Evolutionary conservation across 495 filamentous ascomycete genomes (phyloP), one percentile per base, ranked within the genome.

Genomic region (Chaetomium fimeti): DNA sequence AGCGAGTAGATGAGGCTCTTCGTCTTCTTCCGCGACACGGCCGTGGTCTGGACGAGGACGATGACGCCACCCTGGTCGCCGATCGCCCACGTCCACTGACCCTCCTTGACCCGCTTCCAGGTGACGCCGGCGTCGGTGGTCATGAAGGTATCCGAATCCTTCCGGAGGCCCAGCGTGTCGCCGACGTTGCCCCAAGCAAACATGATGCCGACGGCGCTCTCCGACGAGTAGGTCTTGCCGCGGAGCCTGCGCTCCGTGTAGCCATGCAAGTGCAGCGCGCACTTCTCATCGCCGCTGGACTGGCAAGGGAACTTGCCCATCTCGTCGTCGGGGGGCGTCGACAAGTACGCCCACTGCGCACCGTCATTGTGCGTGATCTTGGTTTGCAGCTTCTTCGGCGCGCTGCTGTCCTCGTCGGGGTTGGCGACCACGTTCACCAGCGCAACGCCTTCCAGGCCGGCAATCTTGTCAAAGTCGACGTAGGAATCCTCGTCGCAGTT

Each of bases 291-390:
- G 51, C 83, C 82, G 43, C 77, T 74, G 16, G 69, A 82, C 24
- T 81, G 79, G 81, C 94, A 98, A 9, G 79, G 75, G 66, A 88
- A 93, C 6, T 91, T 89, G 55, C 84, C 85, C 24, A 94, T 84
- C 5, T 83, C 81, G 66, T 96, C 90, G 15, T 76, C 69, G 0
- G 88, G n/a, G 1, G 71, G 91, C 11, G 91, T 85, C n/a, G 82
- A 64, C 3, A 98, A 75, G 43, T 85, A 84, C 49, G 78, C 78
- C 94, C 94, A 99, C 68, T 91, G 82, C 16, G 88, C 88, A 47
- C 94, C 94, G 71, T 98, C 94, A 73, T 97, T 98, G 78, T 98
- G 95, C 7, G 91, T 95, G 62, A 98, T 96, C 81, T 88, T 86
- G 29, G 89, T 92, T 75, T 89, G 89, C 42, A 96, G 80, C 72